Conservation (phyloP, 2,329 filamentous ascomycete genomes). For the Mycosphaerella sp. region DNA sequence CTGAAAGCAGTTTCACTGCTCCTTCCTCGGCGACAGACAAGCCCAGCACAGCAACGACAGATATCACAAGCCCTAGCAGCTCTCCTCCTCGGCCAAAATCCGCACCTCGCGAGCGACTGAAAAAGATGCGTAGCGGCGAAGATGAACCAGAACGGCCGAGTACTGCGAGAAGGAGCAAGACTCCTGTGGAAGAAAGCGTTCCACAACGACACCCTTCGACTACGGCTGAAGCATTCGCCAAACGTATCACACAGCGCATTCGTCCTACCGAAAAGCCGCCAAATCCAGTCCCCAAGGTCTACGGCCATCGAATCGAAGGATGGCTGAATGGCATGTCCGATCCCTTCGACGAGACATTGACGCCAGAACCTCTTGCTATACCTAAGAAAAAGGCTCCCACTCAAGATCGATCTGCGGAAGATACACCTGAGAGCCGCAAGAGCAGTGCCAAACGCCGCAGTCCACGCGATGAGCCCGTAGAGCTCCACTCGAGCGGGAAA, state of each 20-base stretch:
- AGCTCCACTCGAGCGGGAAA: slow-evolving; percentile 12
- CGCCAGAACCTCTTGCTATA: slow-evolving; percentile 28
- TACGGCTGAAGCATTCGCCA: slow-evolving; percentile 20
- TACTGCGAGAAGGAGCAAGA: slow-evolving; percentile 12
- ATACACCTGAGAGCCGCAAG: slow-evolving; percentile 12
- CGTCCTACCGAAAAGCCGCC: slow-evolving; percentile 17
- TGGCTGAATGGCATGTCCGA: slow-evolving; percentile 48
- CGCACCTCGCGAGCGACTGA: slow-evolving; percentile 15
- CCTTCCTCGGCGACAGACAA: slow-evolving; percentile 29
- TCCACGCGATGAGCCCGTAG: slow-evolving; percentile 20
- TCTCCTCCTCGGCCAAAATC: slow-evolving; percentile 21
- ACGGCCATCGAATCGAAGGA: slow-evolving; percentile 51
- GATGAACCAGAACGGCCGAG: slow-evolving; percentile 8
- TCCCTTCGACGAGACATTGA: slow-evolving; percentile 35
- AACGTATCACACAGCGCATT: slow-evolving; percentile 20
- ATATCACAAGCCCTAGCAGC: slow-evolving; percentile 26
- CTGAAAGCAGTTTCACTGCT: slow-evolving; percentile 28
- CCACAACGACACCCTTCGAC: slow-evolving; percentile 18
- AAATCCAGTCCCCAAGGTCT: slow-evolving; percentile 36
- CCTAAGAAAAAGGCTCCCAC: slow-evolving; percentile 20
- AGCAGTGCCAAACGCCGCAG: slow-evolving; percentile 20
- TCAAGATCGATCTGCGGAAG: slow-evolving; percentile 9
- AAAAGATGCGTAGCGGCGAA: slow-evolving; percentile 13
- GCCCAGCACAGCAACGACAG: slow-evolving; percentile 26
- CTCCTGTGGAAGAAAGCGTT: slow-evolving; percentile 9